Conservation (phyloP, 257 asterid genomes). For the Solanum corneliomulleri region DNA sequence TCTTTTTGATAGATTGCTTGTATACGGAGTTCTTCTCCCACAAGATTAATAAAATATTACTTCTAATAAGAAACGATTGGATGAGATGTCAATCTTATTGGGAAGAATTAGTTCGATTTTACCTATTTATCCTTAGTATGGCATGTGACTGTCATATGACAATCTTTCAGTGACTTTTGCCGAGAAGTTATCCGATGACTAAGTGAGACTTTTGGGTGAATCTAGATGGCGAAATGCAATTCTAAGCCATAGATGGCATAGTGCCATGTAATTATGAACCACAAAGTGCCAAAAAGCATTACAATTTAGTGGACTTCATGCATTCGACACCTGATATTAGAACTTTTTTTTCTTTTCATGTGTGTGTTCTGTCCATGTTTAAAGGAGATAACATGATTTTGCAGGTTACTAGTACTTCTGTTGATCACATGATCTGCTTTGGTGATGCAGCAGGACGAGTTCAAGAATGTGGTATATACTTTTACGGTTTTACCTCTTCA, state of each 20-base stretch:
- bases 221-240: not conserved
- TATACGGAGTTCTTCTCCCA: not conserved
- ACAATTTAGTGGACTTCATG: not conserved
- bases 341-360: not conserved
- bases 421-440: slow-evolving; percentile 90
- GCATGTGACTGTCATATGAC: not conserved
- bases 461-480: slow-evolving; percentile 70
- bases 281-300: not conserved
- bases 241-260: not conserved
- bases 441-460: slow-evolving; percentile 84
- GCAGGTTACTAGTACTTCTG: slow-evolving; percentile 66
- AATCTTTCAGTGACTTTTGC: not conserved
- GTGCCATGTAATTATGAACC: not conserved
- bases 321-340: not conserved
- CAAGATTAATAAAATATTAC: not conserved
- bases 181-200: not conserved
- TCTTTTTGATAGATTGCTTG: not conserved
- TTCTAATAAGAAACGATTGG: not conserved
- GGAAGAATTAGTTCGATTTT: not conserved
- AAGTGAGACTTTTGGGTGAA: not conserved
- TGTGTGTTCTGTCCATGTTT: not conserved
- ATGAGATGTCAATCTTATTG: not conserved
- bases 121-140: not conserved
- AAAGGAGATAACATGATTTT: slow-evolving; percentile 1
- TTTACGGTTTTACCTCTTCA: not conserved